Percentiles rank a stretch among this genome's conserved stretches.
Conservation (phyloP, 305 asterid species). For the Fraxinus xanthoxyloides region DNA sequence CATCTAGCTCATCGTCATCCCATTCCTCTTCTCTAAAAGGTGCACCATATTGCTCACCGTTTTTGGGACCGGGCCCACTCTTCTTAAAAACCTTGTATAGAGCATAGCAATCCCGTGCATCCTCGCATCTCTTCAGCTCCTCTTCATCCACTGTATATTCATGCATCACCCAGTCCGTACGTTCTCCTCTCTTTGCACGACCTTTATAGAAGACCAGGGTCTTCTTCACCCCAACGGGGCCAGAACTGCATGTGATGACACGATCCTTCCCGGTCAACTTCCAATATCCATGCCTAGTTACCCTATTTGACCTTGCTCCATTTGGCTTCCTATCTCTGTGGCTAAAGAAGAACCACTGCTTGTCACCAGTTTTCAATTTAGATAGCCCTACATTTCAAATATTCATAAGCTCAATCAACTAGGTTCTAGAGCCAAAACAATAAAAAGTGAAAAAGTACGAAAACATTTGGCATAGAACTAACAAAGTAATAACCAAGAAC, state of each 20-base stretch:
- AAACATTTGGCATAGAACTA: not conserved
- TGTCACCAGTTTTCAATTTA: conserved; percentile 81
- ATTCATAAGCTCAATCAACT: conserved; percentile 18
- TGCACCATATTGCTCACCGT: conserved; percentile 36
- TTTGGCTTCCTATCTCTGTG: conserved; percentile 84
- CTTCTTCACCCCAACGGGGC: conserved; percentile 81
- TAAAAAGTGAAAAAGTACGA: not conserved
- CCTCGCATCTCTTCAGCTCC: conserved; percentile 63
- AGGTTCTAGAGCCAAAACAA: not conserved
- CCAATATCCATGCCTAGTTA: conserved; percentile 81
- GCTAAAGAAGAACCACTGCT: conserved; percentile 93
- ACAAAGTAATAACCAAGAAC: not conserved
- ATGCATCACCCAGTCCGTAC: conserved; percentile 99
- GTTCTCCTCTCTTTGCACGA: conserved; percentile 81
- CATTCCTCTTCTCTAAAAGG: conserved; percentile 33
- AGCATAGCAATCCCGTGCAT: conserved; percentile 61
- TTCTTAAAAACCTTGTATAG: conserved; percentile 65
- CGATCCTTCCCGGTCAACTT: conserved; percentile 95
- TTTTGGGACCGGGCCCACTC: conserved; percentile 37
- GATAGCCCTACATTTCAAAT: conserved; percentile 59
- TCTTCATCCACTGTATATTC: conserved; percentile 82
- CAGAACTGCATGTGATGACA: conserved; percentile 50
- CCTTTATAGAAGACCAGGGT: conserved; percentile 88
- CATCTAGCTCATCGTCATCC: conserved; percentile 13
- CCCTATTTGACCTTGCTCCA: conserved; percentile 75